phyloP scores from a whole-genome alignment of 345 rosid genomes.

The Barbarea vulgaris region DNA sequence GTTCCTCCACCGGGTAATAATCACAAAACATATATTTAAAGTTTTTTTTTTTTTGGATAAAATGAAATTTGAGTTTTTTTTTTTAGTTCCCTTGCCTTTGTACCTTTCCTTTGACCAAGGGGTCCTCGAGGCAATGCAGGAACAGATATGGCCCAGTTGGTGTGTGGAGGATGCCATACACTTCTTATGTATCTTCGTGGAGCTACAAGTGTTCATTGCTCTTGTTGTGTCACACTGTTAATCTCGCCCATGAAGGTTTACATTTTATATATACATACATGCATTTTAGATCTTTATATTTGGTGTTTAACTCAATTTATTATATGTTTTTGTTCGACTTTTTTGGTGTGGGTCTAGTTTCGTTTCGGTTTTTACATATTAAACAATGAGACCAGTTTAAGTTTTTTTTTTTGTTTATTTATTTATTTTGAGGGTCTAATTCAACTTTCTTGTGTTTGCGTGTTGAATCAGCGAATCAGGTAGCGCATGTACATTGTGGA shows the following conservation, averaged over 20 bases:
- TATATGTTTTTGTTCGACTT: too few species aligned
- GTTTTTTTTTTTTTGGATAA: too few species aligned
- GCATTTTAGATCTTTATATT: slow-evolving; percentile 16
- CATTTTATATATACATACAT: slow-evolving; percentile 6
- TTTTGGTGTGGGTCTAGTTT: too few species aligned
- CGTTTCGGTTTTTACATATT: too few species aligned
- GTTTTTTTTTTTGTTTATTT: too few species aligned
- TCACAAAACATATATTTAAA: not conserved
- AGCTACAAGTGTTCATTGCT: slow-evolving; percentile 97
- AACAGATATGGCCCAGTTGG: slow-evolving; percentile 97
- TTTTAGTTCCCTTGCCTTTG: too few species aligned
- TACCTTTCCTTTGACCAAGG: too few species aligned
- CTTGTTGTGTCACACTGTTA: slow-evolving; percentile 96
- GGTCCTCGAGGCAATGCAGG: slow-evolving; percentile 61
- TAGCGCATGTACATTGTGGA: slow-evolving; percentile 94
- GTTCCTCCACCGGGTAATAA: slow-evolving; percentile 89
- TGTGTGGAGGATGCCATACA: slow-evolving; percentile 98
- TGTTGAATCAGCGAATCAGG: slow-evolving; percentile 75
- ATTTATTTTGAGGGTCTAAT: too few species aligned
- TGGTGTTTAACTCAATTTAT: not conserved
- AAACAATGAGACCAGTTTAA: too few species aligned
- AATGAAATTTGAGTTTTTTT: not conserved
- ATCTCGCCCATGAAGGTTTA: slow-evolving; percentile 86
- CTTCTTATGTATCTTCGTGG: slow-evolving; percentile 95
- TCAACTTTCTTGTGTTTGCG: not conserved